Evolutionary conservation across 768 basidiomycete species (phyloP).

Genomic region (Guyanaporus albipodus): DNA sequence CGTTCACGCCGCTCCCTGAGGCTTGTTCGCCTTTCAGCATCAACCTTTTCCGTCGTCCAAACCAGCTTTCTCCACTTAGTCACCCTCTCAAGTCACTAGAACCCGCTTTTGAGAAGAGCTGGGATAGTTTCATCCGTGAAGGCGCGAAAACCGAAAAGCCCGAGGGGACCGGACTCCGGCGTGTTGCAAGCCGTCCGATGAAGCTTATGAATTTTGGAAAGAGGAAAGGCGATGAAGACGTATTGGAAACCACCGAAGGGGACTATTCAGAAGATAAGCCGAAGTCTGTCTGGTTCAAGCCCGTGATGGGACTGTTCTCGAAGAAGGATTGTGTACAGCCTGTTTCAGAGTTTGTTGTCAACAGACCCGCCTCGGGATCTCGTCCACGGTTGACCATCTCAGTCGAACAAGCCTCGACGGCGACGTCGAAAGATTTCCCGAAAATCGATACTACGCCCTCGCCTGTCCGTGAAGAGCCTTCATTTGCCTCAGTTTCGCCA

Average conservation of each 20-base stretch:
- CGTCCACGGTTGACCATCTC: slow-evolving; percentile 42
- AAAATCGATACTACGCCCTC: slow-evolving; percentile 28
- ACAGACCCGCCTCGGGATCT: slow-evolving; percentile 12
- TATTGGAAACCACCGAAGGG: slow-evolving; percentile 6
- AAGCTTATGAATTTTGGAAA: slow-evolving; percentile 45
- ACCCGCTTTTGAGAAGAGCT: slow-evolving; percentile 38
- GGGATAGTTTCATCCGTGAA: slow-evolving; percentile 43
- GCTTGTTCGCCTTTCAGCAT: slow-evolving; percentile 28
- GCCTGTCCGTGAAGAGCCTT: slow-evolving; percentile 23
- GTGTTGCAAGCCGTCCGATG: slow-evolving; percentile 31
- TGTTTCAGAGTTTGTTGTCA: slow-evolving; percentile 19
- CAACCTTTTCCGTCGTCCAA: slow-evolving; percentile 38
- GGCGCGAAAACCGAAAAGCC: slow-evolving; percentile 15
- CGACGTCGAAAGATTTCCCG: slow-evolving; percentile 25
- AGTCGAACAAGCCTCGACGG: slow-evolving; percentile 36
- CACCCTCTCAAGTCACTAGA: slow-evolving; percentile 27
- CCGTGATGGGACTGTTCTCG: slow-evolving; percentile 29
- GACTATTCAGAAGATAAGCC: slow-evolving; percentile 26
- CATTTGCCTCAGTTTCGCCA: slow-evolving; percentile 31
- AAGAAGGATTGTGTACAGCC: slow-evolving; percentile 18
- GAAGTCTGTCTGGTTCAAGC: slow-evolving; percentile 35
- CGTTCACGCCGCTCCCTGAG: slow-evolving; percentile 52
- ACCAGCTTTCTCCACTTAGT: slow-evolving; percentile 23
- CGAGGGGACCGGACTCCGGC: slow-evolving; percentile 24
- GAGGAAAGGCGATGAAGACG: slow-evolving; percentile 34